Conservation (phyloP, 441 rosid genomes). For the Aleurites moluccanus region DNA sequence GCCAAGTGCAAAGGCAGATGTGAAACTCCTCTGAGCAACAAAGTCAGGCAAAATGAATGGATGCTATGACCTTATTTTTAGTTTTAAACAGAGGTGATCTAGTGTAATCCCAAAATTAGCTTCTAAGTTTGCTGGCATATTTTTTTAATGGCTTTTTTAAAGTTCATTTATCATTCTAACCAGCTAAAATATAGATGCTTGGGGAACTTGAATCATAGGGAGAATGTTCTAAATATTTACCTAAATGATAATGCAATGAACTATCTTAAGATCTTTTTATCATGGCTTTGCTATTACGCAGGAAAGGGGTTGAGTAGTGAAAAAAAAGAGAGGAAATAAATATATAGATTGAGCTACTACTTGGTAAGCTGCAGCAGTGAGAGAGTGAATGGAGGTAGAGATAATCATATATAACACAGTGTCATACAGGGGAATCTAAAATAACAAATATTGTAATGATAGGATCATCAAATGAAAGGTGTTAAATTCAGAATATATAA, state of each 20-base stretch:
- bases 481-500: background rate
- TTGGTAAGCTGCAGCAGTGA: background rate
- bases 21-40: background rate
- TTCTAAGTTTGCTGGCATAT: background rate
- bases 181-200: background rate
- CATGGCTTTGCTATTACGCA: background rate
- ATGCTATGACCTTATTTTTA: background rate
- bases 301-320: background rate
- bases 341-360: background rate
- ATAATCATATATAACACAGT: background rate
- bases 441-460: background rate
- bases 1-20: background rate
- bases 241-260: background rate
- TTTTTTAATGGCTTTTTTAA: background rate
- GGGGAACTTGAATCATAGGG: background rate
- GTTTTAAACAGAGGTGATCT: background rate
- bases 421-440: background rate
- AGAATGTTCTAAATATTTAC: background rate
- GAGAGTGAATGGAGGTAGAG: background rate
- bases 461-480: background rate
- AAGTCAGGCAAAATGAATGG: background rate
- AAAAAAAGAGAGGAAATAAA: background rate
- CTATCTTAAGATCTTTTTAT: background rate
- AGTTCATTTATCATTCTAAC: background rate
- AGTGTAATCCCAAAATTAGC: background rate